Percentiles rank a stretch among this genome's conserved stretches.
Conservation (phyloP, 202 grass and related monocot species). For the Dendrocalamus latiflorus region DNA sequence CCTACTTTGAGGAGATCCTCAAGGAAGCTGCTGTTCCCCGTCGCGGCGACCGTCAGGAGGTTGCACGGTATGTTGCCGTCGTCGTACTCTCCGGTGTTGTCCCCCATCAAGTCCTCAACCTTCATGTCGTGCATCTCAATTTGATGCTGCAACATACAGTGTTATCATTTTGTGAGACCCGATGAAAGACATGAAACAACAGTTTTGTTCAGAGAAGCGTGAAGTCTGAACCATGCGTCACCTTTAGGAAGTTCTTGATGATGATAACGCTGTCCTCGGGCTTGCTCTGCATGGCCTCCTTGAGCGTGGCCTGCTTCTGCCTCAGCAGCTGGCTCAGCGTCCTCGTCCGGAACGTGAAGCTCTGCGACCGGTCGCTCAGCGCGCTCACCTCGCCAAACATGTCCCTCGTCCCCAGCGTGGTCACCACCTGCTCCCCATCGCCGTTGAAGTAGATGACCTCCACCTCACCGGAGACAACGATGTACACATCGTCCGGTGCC, state of each 20-base stretch:
- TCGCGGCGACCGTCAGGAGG: constrained; percentile 65
- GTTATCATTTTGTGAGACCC: too few species aligned
- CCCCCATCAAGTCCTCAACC: constrained; percentile 55
- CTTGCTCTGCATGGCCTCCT: constrained; percentile 77
- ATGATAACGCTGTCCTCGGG: constrained; percentile 68
- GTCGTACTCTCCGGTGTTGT: constrained; percentile 27
- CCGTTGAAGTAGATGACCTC: constrained; percentile 37
- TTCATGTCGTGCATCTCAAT: constrained; percentile 74
- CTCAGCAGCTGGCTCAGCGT: constrained; percentile 82
- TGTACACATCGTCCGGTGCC: constrained; percentile 71
- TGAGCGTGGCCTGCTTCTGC: constrained; percentile 70
- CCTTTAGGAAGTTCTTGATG: constrained; percentile 90
- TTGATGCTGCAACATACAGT: constrained; percentile 46
- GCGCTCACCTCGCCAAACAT: constrained; percentile 92
- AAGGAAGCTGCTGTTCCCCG: constrained; percentile 70
- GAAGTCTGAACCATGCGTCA: neutral
- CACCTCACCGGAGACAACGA: constrained; percentile 77
- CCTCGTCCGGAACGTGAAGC: constrained; percentile 72
- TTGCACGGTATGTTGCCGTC: constrained; percentile 60
- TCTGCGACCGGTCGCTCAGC: constrained; percentile 55
- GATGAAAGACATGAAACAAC: neutral
- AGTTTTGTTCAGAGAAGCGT: neutral
- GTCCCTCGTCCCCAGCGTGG: constrained; percentile 32
- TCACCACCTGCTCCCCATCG: constrained; percentile 42
- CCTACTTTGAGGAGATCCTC: constrained; percentile 76